Conservation (phyloP, 495 filamentous ascomycete genomes). For the Podospora pseudopauciseta region DNA sequence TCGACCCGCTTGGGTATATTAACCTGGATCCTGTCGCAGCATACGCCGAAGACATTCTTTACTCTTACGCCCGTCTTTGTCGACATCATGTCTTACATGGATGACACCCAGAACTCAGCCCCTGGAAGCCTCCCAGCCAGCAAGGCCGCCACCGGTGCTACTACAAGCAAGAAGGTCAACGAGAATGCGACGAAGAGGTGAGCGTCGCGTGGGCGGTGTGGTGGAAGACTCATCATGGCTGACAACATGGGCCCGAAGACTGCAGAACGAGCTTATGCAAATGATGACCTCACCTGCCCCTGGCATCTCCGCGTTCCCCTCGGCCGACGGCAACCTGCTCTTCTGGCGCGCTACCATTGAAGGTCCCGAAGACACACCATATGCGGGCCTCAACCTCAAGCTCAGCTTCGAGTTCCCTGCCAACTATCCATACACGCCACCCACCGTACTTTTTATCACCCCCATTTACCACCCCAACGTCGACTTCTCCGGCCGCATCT, state of each 20-base stretch:
- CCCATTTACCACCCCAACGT: constrained; percentile 94
- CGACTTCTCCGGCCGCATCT: constrained; percentile 88
- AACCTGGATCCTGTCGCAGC: constrained; percentile 19
- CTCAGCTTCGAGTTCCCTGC: constrained; percentile 86
- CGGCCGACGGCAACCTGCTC: constrained; percentile 82
- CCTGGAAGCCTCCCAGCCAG: constrained; percentile 51
- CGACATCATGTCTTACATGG: constrained; percentile 61
- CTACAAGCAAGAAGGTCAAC: constrained; percentile 52
- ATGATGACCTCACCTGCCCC: constrained; percentile 93
- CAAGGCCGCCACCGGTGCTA: constrained; percentile 50
- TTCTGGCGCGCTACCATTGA: constrained; percentile 91
- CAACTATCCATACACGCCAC: constrained; percentile 92
- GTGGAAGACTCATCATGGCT: not conserved
- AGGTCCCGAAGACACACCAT: constrained; percentile 88
- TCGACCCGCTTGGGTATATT: constrained; percentile 17
- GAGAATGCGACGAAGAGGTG: constrained; percentile 80
- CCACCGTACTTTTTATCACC: constrained; percentile 88
- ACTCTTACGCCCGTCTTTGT: constrained; percentile 13
- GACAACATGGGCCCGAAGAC: constrained; percentile 47
- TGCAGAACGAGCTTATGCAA: constrained; percentile 96
- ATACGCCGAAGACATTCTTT: constrained; percentile 16
- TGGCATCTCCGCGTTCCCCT: constrained; percentile 92
- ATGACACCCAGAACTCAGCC: constrained; percentile 69
- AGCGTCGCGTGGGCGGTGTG: constrained; percentile 16
- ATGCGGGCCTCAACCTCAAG: constrained; percentile 85